Percentiles rank a stretch among this genome's conserved stretches.
Conservation (phyloP, 2,329 filamentous ascomycete genomes). For the Aspergillus aculeatinus region DNA sequence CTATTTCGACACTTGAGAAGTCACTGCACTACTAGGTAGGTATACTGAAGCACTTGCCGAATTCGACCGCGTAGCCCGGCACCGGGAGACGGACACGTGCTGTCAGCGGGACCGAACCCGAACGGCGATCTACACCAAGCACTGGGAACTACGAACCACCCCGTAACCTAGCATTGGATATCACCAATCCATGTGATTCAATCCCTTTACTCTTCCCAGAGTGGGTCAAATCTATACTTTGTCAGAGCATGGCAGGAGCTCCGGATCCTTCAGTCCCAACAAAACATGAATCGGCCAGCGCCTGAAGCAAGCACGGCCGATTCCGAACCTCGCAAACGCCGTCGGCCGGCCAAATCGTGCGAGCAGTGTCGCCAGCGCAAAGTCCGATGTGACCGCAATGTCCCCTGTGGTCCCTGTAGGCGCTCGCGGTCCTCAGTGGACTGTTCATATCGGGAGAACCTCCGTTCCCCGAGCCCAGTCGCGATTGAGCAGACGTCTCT, state of each 20-base stretch:
- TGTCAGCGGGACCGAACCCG: too few relatives aligned
- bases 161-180: too few relatives aligned
- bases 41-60: too few relatives aligned
- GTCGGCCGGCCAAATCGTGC: slow-evolving; percentile 29
- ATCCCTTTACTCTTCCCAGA: not conserved
- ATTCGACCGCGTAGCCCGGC: too few relatives aligned
- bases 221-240: not conserved
- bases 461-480: not conserved
- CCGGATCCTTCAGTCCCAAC: not conserved
- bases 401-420: slow-evolving; percentile 29
- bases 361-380: slow-evolving; percentile 32
- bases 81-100: too few relatives aligned
- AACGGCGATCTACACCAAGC: too few relatives aligned
- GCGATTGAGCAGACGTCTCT: slow-evolving; percentile 3
- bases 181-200: too few relatives aligned
- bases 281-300: not conserved
- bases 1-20: too few relatives aligned
- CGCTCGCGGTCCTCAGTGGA: slow-evolving; percentile 20
- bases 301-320: slow-evolving; percentile 5
- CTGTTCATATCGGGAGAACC: slow-evolving; percentile 25
- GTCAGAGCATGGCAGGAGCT: not conserved
- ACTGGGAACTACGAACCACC: too few relatives aligned
- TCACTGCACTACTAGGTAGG: too few relatives aligned
- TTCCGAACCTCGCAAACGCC: slow-evolving; percentile 24
- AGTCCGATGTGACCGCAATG: slow-evolving; percentile 29